Conservation (phyloP, 768 basidiomycete species). For the Lanmaoa pseudosensibilis region DNA sequence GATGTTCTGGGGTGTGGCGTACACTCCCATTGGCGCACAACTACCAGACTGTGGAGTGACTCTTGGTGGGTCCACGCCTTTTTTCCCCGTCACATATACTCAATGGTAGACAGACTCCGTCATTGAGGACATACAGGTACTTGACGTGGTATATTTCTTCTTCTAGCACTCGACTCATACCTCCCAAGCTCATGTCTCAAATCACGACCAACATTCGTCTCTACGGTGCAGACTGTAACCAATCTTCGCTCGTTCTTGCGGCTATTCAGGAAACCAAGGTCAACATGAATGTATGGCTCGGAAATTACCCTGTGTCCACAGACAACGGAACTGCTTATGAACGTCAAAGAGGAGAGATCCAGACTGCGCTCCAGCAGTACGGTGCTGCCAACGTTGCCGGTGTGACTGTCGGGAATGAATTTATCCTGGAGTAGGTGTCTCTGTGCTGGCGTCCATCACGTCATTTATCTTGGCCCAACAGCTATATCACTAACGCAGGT, state of each 20-base stretch:
- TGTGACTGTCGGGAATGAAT: constrained; percentile 91
- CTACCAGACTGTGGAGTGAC: constrained; percentile 66
- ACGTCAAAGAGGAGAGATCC: constrained; percentile 69
- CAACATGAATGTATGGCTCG: constrained; percentile 77
- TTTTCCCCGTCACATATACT: neutral
- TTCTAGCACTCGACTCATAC: constrained; percentile 5
- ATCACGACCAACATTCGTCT: constrained; percentile 78
- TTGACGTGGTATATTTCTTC: constrained; percentile 9
- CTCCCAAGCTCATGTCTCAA: constrained; percentile 72
- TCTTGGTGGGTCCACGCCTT: constrained; percentile 30
- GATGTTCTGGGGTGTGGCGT: constrained; percentile 84
- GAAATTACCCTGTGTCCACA: constrained; percentile 61
- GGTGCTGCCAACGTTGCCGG: constrained; percentile 77
- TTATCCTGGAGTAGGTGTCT: constrained; percentile 66
- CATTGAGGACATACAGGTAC: constrained; percentile 71
- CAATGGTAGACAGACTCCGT: constrained; percentile 43
- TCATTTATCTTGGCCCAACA: constrained; percentile 28
- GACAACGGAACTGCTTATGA: constrained; percentile 70
- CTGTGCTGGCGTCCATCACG: neutral
- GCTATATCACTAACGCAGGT: constrained; percentile 56
- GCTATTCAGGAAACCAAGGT: constrained; percentile 91
- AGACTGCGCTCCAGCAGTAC: constrained; percentile 69
- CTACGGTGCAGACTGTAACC: constrained; percentile 88
- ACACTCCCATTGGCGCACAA: constrained; percentile 77
- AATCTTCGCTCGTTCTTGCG: constrained; percentile 77